Evolutionary conservation across 352 stramenopile species (phyloP), one percentile per base, ranked within the genome.

Genomic region (Peronospora belbahrii): DNA sequence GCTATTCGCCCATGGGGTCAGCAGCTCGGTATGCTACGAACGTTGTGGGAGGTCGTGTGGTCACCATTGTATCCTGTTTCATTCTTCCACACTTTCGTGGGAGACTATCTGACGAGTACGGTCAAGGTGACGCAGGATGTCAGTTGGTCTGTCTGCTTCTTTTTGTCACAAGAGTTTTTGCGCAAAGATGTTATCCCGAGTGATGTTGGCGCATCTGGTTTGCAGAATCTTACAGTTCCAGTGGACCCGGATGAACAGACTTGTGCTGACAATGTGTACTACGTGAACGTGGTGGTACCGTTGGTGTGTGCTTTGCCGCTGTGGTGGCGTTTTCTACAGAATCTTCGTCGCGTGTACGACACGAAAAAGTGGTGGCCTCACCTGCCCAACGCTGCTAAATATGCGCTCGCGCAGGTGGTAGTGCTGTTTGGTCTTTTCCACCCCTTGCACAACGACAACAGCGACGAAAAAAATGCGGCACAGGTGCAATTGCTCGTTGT

Each of bases 291-390:
- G 28, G 70, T 96, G 5, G 95, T 98, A 22, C 96, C 96, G 15
- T 62, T 98, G 19, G 78, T 98, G 22, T 98, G 93, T 55, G 72
- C 96, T 6, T 66, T 98, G 19, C 96, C 96, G 7, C 64, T 98
- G 39, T 97, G 94, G 85, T 95, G 97, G 65, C 85, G 95, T 20
- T 98, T 99, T 63, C 88, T 97, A 39, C 95, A 99, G 76, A 98
- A 91, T 61, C 62, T 98, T 13, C 82, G 95, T 22, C 78, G 93
- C 44, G 96, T 97, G 48, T 79, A 95, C 38, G 94, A 98, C 70
- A 97, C 92, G 18, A 79, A 94, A 45, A 88, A 94, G 43, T 94
- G 95, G 67, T 97, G 93, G 66, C 95, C 96, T 2, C 94, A 97
- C 55, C 69, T 99, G 10, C 83, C 91, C 2, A 99, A 98, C 59